These are phyloP conservation scores for Adansonia digitata DNA, from an alignment of 345 rosid species.

Conservation along the genomic window DNA sequence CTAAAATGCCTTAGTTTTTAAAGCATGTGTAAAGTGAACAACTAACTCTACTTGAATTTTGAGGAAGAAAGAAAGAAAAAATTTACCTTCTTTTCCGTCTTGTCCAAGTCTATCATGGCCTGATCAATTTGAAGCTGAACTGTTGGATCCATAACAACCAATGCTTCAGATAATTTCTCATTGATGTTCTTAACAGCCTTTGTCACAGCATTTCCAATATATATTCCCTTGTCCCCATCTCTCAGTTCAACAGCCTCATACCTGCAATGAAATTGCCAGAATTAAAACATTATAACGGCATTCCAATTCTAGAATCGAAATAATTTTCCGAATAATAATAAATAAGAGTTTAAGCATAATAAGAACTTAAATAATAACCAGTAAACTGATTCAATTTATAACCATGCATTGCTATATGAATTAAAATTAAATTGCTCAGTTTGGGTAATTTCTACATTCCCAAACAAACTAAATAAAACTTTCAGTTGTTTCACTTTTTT, in stretches of 20 bases:
- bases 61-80: neutral
- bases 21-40: neutral
- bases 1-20: neutral
- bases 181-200: slow-evolving; percentile 92
- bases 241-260: slow-evolving; percentile 94
- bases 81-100: slow-evolving; percentile 85
- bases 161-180: slow-evolving; percentile 75
- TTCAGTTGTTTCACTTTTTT: neutral
- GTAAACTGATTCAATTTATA: neutral
- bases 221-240: slow-evolving; percentile 87
- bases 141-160: slow-evolving; percentile 95
- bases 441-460: neutral
- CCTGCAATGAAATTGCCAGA: slow-evolving; percentile 31
- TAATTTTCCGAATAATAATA: neutral
- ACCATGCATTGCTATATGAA: neutral
- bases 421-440: neutral
- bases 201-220: slow-evolving; percentile 84
- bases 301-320: neutral
- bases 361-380: neutral
- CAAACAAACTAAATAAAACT: neutral
- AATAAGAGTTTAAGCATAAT: neutral
- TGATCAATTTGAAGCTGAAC: slow-evolving; percentile 89
- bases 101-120: slow-evolving; percentile 96
- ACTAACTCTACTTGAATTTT: neutral
- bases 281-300: neutral